phyloP scores from a whole-genome alignment of 2,329 filamentous ascomycete species.

The Ceratocystis ficicola region DNA sequence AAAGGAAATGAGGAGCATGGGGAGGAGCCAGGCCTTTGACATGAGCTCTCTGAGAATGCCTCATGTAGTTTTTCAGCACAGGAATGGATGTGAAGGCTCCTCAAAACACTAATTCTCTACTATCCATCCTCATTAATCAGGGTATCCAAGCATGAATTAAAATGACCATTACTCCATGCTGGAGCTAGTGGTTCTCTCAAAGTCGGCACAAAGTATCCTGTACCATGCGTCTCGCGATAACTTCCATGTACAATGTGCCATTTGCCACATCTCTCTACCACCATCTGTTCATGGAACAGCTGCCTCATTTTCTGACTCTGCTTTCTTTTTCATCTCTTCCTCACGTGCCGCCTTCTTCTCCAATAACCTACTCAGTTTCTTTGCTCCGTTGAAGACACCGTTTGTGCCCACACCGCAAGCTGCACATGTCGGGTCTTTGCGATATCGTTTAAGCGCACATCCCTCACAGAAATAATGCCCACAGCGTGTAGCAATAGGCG shows the following conservation, averaged over 20 bases:
- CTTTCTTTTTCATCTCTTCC: conserved; percentile 41
- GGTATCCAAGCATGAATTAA: too few species aligned
- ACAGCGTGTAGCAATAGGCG: conserved; percentile 76
- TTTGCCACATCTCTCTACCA: too few species aligned
- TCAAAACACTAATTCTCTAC: too few species aligned
- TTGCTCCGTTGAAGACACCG: conserved; percentile 82
- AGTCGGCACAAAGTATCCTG: too few species aligned
- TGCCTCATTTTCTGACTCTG: conserved; percentile 31
- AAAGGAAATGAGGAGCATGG: not conserved
- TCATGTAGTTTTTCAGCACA: not conserved
- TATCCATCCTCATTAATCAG: too few species aligned
- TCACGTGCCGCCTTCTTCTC: conserved; percentile 57
- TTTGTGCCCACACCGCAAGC: conserved; percentile 75
- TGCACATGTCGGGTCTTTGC: conserved; percentile 75
- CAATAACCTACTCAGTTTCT: conserved; percentile 67
- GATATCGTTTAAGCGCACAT: conserved; percentile 76
- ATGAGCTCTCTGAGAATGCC: not conserved
- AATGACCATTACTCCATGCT: too few species aligned
- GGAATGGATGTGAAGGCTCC: not conserved
- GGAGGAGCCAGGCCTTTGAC: not conserved
- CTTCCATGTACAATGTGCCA: too few species aligned
- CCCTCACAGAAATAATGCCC: conserved; percentile 92
- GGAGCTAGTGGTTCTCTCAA: too few species aligned
- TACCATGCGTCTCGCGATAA: too few species aligned
- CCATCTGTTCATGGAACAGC: too few species aligned